Evolutionary conservation across 2,329 filamentous ascomycete species (phyloP), one percentile per base, ranked within the genome.

Genomic region (Aspergillus aculeatinus): DNA sequence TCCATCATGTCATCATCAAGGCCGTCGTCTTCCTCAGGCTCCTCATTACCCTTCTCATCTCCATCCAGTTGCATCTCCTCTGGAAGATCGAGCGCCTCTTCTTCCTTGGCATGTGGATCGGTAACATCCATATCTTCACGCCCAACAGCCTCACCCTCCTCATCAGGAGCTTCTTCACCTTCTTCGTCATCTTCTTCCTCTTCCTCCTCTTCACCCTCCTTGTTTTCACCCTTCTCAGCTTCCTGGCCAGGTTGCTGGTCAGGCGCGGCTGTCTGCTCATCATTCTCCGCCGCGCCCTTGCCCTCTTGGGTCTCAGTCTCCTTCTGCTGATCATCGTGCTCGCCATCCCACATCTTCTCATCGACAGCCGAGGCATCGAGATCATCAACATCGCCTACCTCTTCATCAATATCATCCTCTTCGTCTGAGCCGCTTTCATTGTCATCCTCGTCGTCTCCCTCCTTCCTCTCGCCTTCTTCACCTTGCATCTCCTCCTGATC

Each of bases 301-400:
- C 81, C 65, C 77, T 85, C 67, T 77, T 97, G 90, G 67, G 95
- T 95, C 51, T 94, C 89, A 1, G 90, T 87, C 51, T 93, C 87
- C 60, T 80, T 81, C 59, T 81, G 77, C 49, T 93, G 84, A 51
- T 89, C 83, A 48, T 91, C 88, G 42, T 79, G 79, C 50, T 88
- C 87, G 44, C 92, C 93, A 76, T 99, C 93, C 95, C 95, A 99
- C 85, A 98, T 92, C 81, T 98, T 99, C 79, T 99, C 96, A 72
- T 99, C 96, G 1, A 98, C 90, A 21, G 94, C 91, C 16, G 87
- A 90, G 12, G 92, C 89, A 67, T 96, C 94, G 48, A 96, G 81
- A 69, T 96, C 92, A 77, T 97, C 91, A 11, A 98, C 92, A 69
- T 92, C 90, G 1, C 93, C 95, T 5, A 90, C 85, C 76, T 98